A percentile compares a stretch with the other conserved stretches of the same genome.
Conservation (phyloP, 306 rosid genomes). For the Gastrolobium villosum region DNA sequence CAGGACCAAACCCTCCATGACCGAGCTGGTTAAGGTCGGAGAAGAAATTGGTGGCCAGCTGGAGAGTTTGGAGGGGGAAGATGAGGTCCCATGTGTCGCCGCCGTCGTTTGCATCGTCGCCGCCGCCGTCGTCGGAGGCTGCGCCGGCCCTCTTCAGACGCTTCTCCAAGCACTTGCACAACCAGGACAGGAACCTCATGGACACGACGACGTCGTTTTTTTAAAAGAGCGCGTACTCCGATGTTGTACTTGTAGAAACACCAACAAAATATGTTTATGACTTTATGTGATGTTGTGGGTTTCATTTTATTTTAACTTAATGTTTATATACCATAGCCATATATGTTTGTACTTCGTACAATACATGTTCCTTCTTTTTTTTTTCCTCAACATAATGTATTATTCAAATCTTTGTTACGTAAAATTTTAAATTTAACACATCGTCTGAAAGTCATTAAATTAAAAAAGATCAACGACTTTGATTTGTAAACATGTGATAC, state of each 20-base stretch:
- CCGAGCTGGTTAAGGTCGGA: slow-evolving; percentile 79
- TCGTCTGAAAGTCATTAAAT: too few relatives aligned
- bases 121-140: not conserved
- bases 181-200: slow-evolving; percentile 55
- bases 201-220: not conserved
- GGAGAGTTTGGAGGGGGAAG: slow-evolving; percentile 66
- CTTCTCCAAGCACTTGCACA: slow-evolving; percentile 57
- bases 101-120: slow-evolving; percentile 19
- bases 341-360: too few relatives aligned
- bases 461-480: too few relatives aligned
- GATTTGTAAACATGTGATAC: too few relatives aligned
- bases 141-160: slow-evolving; percentile 35
- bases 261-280: too few relatives aligned
- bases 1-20: slow-evolving; percentile 97
- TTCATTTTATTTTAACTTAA: too few relatives aligned
- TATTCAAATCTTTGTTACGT: too few relatives aligned
- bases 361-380: too few relatives aligned
- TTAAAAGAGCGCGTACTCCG: not conserved
- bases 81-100: slow-evolving; percentile 59
- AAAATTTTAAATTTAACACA: too few relatives aligned
- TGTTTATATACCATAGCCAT: too few relatives aligned
- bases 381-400: too few relatives aligned
- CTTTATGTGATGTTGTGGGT: too few relatives aligned
- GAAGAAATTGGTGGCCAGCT: slow-evolving; percentile 84
- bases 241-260: not conserved